phyloP scores from a whole-genome alignment of 2,329 filamentous ascomycete genomes.

The Cladosporium sp. region DNA sequence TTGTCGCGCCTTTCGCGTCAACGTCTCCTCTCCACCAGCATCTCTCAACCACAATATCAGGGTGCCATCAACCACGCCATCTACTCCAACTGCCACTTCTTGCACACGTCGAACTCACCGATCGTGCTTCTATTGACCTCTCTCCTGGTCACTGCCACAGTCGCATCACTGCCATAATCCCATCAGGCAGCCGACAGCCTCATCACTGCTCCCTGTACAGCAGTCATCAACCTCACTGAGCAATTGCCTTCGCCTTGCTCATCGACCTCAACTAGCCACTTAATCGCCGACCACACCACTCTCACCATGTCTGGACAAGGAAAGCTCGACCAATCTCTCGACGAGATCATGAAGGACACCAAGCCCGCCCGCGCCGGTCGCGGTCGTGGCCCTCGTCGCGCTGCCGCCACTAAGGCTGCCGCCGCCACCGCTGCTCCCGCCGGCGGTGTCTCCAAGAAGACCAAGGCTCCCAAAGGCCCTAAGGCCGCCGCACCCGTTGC shows the following conservation, averaged over 20 bases:
- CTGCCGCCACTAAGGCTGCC: slow-evolving; percentile 49
- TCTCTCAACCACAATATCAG: slow-evolving; percentile 1
- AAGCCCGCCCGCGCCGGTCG: slow-evolving; percentile 42
- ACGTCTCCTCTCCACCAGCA: slow-evolving; percentile 4
- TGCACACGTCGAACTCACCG: neutral
- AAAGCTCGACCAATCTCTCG: slow-evolving; percentile 94
- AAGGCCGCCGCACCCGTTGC: slow-evolving; percentile 48
- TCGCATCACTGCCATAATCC: slow-evolving; percentile 4
- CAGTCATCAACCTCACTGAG: neutral
- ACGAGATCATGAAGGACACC: slow-evolving; percentile 87
- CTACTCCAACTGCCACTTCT: slow-evolving; percentile 7
- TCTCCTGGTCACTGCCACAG: slow-evolving; percentile 3
- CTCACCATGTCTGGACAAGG: slow-evolving; percentile 66
- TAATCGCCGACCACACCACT: neutral
- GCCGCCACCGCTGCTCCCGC: slow-evolving; percentile 60
- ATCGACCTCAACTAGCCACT: neutral
- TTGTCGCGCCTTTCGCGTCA: neutral
- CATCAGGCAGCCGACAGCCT: slow-evolving; percentile 7
- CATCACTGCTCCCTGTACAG: neutral
- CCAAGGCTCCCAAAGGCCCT: slow-evolving; percentile 53
- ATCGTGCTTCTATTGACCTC: neutral
- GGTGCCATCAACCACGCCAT: neutral
- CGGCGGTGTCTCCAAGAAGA: slow-evolving; percentile 76
- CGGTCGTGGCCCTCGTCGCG: slow-evolving; percentile 37
- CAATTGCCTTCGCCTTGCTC: slow-evolving; percentile 1